Evolutionary conservation across 2,329 filamentous ascomycete species (phyloP), one percentile per base, ranked within the genome.

Genomic region (Sporothrix sp.): DNA sequence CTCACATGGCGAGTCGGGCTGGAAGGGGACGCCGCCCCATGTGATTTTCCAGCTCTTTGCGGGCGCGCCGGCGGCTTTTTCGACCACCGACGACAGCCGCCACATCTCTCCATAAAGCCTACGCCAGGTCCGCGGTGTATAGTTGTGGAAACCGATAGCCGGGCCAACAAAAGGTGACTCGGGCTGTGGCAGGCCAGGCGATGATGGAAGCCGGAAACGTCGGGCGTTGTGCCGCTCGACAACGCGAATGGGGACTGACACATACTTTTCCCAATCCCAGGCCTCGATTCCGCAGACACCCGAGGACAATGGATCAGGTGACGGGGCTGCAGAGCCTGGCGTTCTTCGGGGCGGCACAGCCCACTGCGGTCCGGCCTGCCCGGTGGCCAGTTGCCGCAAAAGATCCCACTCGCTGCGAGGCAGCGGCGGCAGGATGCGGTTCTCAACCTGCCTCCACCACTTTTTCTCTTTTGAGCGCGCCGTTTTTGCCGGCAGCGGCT

Each of bases 391-490:
- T 21, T 63, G 62, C n/a, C 63, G 63, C n/a, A 83, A 62, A 13
- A 71, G 59, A 13, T 81, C 68, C 78, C 78, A 83, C 58, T 82
- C 76, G 16, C 66, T 65, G 25, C 61, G 64, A 7, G 69, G 68
- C 14, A 83, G 52, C 0, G 80, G 80, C n/a, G 77, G 75, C 57
- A 78, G 64, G 7, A 79, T 54, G 52, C 71, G 75, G 11, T 68
- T 61, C 1, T 72, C 63, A 14, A 68, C 59, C 4, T 51, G 51
- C 33, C 63, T 69, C 73, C 76, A 83, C 65, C 72, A 75, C 20
- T 63, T 66, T 25, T 66, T 70, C 42, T 65, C 58, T 53, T 73
- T 74, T 9, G 67, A 68, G n/a, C 68, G 65, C 7, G 63, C 58
- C 1, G 72, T 58, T 38, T 62, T 69, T 5, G 64, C 56, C 3